Evolutionary conservation across 495 filamentous ascomycete species (phyloP).

Genomic region (Aspergillus bertholletiae): DNA sequence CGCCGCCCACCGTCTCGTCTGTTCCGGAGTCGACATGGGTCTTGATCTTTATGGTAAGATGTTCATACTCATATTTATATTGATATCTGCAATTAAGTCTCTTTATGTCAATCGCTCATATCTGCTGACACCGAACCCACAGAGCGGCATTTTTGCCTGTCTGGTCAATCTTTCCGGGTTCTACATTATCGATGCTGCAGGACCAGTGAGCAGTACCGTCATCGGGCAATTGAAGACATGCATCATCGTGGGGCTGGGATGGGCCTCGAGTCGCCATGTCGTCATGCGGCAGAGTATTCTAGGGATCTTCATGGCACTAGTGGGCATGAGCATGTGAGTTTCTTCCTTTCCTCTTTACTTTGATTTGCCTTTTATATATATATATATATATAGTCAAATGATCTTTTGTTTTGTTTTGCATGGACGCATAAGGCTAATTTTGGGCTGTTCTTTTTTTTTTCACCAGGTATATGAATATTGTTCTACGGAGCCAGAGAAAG

Average conservation of each 20-base stretch:
- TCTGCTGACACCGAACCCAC: no score
- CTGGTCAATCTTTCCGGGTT: conserved; percentile 74
- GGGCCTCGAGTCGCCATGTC: conserved; percentile 22
- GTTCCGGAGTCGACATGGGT: conserved; percentile 36
- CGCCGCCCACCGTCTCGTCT: conserved; percentile 47
- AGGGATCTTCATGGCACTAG: conserved; percentile 23
- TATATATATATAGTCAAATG: no score
- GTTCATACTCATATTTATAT: neutral
- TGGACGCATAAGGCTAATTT: no score
- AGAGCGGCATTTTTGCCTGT: conserved; percentile 55
- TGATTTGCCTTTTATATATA: no score
- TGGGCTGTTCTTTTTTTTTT: no score
- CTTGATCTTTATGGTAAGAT: conserved; percentile 36
- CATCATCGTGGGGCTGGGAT: conserved; percentile 39
- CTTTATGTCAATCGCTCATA: no score
- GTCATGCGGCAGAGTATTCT: conserved; percentile 23
- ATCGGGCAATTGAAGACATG: conserved; percentile 58
- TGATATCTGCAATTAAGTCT: no score
- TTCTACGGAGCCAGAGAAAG: conserved; percentile 7
- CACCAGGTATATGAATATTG: conserved; percentile 21
- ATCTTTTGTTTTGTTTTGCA: no score
- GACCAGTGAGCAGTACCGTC: conserved; percentile 67
- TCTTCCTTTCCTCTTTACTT: no score
- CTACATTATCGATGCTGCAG: conserved; percentile 68
- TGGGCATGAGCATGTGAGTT: conserved; percentile 32